Base-by-base conservation (phyloP, 345 rosid genomes). In the Brassica rapa region DNA sequence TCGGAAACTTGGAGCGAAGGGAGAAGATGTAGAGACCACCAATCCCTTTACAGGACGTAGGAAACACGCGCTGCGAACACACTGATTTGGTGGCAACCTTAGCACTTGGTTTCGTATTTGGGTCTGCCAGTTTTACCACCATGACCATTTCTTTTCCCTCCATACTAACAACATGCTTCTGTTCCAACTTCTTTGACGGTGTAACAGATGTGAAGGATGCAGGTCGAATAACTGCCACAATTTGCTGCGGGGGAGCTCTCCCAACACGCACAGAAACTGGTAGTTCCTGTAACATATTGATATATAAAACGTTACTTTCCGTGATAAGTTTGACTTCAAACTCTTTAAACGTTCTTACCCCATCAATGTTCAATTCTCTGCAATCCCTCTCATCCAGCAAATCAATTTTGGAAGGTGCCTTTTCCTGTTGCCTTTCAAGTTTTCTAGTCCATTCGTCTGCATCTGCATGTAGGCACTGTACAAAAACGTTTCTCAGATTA, bases 181-280 rank as follows among this genome's bases (percentile, higher is more conserved):
- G 93, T 41, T 87, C 89, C 86, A 88, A 77, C 60, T 63, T 76
- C 56, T 80, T 84, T 5, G 84, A 78, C 66, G 73, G 60, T 66
- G 80, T 68, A 21, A 85, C 71, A 46, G 84, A 77, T 65, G 39
- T 39, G 33, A 84, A 86, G 82, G 77, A 77, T 16, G 80, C 83
- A 32, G 93, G 93, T 39, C 91, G 90, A 81, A 90, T 63, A 75
- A 88, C 93, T 8, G 94, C 97, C 32, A 90, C 87, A 62, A 92
- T 86, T 68, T 85, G 82, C 23, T 23, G 8, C 0, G 93, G 94
- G 64, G 87, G 86, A 68, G 63, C 65, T 56, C 60, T 70, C 46
- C 90, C 91, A 84, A 88, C 93, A 71, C n/a, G 65, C 46, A 88
- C 76, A 23, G 77, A 37, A 15, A 59, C 37, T 8, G 91, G 93